These are phyloP conservation scores for Acacia acuminata DNA, from an alignment of 306 rosid species.

Conservation along the genomic window DNA sequence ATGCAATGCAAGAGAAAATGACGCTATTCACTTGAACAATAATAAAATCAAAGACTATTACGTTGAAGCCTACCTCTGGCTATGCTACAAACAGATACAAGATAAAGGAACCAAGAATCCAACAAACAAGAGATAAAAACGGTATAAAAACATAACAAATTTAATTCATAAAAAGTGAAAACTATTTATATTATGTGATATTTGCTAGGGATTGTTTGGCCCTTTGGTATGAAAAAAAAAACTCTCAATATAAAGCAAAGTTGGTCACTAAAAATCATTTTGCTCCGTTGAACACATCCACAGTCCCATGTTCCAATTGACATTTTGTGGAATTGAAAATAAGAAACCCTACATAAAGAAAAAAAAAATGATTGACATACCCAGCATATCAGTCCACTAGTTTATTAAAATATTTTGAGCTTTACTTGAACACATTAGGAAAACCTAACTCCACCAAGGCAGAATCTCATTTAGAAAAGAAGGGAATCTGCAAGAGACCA, in stretches of 20 bases:
- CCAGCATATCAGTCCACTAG: neutral
- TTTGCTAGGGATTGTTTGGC: neutral
- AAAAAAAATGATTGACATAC: neutral
- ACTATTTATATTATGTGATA: neutral
- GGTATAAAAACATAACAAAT: neutral
- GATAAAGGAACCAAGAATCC: neutral
- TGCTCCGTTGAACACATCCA: neutral
- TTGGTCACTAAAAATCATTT: neutral
- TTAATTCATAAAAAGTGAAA: neutral
- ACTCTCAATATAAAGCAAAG: neutral
- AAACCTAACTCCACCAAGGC: neutral
- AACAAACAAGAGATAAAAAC: neutral
- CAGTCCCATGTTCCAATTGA: neutral
- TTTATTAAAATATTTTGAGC: neutral
- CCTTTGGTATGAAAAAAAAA: neutral
- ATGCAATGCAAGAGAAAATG: neutral
- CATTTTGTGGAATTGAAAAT: neutral
- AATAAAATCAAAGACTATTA: neutral
- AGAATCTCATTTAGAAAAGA: constrained; percentile 10
- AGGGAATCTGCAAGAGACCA: neutral
- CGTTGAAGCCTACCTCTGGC: neutral
- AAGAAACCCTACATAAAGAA: neutral
- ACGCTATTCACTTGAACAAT: neutral
- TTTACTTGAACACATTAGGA: neutral
- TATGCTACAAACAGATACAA: constrained; percentile 4